Evolutionary conservation across 2,329 filamentous ascomycete species (phyloP).

Genomic region (Trichoderma sp.): DNA sequence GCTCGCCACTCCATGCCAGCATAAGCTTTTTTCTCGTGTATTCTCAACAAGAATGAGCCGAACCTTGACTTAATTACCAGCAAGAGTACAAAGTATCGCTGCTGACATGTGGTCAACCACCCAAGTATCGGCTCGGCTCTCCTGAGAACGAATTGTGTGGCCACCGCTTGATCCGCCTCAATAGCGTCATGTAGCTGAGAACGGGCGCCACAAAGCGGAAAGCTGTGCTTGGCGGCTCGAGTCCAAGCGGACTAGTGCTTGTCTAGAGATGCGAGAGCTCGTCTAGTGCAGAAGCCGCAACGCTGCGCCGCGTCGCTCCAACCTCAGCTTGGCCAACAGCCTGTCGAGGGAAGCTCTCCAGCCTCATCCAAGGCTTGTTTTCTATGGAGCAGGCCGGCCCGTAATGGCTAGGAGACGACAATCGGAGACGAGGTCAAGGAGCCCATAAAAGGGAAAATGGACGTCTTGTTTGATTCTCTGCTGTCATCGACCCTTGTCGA

Average conservation of each 20-base stretch:
- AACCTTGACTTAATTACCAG: neutral
- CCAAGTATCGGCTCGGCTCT: neutral
- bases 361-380: neutral
- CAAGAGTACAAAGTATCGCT: neutral
- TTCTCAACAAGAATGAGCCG: neutral
- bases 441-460: neutral
- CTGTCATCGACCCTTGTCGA: neutral
- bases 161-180: slow-evolving; percentile 3
- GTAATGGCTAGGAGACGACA: neutral
- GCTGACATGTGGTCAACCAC: neutral
- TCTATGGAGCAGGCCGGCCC: slow-evolving; percentile 1
- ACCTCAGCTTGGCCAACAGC: slow-evolving; percentile 1
- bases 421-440: neutral
- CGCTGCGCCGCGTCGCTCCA: slow-evolving; percentile 15
- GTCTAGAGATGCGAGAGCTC: neutral
- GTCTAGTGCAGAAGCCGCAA: neutral
- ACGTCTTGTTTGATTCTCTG: neutral
- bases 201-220: neutral
- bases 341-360: neutral
- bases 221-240: neutral
- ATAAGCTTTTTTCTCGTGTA: neutral
- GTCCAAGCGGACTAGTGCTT: neutral
- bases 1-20: neutral
- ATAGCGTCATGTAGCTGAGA: neutral
- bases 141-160: neutral